Percentiles rank a stretch among this genome's conserved stretches.
phyloP scores from a whole-genome alignment of 306 rosid genomes.

The Medicago lupulina region DNA sequence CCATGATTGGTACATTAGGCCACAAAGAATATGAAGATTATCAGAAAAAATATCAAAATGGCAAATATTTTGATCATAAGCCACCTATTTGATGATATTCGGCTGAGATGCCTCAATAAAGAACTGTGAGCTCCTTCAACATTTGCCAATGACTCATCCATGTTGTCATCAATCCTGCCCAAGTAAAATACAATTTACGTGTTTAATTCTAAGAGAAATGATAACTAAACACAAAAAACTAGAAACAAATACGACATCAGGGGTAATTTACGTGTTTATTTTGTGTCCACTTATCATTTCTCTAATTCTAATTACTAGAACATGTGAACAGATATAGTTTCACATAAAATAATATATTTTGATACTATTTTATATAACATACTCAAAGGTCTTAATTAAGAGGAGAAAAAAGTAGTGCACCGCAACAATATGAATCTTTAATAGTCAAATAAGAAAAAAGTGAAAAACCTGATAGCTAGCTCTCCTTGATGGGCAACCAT shows the following conservation, averaged over 20 bases:
- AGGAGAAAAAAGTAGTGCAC: conserved; percentile 1
- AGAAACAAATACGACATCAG: no score
- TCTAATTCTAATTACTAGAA: no score
- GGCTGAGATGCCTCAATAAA: conserved; percentile 82
- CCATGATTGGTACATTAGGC: conserved; percentile 55
- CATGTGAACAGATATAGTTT: no score
- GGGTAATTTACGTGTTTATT: no score
- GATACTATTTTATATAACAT: conserved; percentile 8
- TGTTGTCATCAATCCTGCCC: conserved; percentile 89
- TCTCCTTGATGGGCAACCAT: conserved; percentile 99
- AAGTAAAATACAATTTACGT: conserved; percentile 32
- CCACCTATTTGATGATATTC: conserved; percentile 90
- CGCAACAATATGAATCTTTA: conserved; percentile 1
- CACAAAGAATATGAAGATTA: conserved; percentile 79
- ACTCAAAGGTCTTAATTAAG: conserved; percentile 25
- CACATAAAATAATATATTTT: neutral
- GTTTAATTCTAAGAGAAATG: no score
- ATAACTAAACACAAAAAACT: no score
- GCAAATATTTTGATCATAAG: conserved; percentile 86
- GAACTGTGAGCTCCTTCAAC: conserved; percentile 93
- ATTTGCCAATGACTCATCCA: conserved; percentile 90
- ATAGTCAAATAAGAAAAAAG: conserved; percentile 38
- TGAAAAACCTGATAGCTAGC: conserved; percentile 86
- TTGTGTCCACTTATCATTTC: no score
- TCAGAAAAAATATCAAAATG: conserved; percentile 70